A percentile compares a stretch with the other conserved stretches of the same genome.
These are phyloP conservation scores for Cylindrodendrum hubeiense DNA, from an alignment of 2,329 filamentous ascomycete species.

Conservation along the genomic window DNA sequence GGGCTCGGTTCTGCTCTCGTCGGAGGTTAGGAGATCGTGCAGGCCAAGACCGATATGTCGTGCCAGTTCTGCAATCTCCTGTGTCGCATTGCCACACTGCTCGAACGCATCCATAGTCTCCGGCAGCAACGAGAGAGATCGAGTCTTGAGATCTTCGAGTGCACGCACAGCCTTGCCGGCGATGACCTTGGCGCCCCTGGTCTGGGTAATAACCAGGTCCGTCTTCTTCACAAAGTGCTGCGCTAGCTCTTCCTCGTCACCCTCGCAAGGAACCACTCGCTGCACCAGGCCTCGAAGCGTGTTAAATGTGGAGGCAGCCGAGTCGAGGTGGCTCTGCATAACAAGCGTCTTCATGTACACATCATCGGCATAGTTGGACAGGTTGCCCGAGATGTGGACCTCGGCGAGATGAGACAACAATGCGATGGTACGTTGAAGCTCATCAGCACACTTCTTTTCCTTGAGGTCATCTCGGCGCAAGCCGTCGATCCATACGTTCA, in stretches of 20 bases:
- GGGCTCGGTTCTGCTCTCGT: constrained; percentile 78
- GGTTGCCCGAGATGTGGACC: constrained; percentile 77
- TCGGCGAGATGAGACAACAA: constrained; percentile 89
- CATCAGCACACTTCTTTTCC: constrained; percentile 83
- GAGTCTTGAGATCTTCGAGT: constrained; percentile 80
- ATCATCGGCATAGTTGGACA: constrained; percentile 82
- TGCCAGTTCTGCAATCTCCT: constrained; percentile 74
- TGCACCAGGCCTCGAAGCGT: constrained; percentile 76
- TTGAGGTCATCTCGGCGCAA: constrained; percentile 87
- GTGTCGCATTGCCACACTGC: constrained; percentile 73
- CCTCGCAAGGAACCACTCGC: constrained; percentile 65
- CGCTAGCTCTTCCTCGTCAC: constrained; percentile 72
- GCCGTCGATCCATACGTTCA: constrained; percentile 90
- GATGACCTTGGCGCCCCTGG: constrained; percentile 86
- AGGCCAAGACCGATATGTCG: constrained; percentile 76
- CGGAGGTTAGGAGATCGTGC: constrained; percentile 71
- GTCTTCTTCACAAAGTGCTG: constrained; percentile 77
- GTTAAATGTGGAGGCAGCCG: constrained; percentile 75
- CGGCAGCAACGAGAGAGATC: constrained; percentile 79
- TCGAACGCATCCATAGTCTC: constrained; percentile 79
- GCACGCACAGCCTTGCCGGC: constrained; percentile 82
- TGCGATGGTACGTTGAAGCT: constrained; percentile 86
- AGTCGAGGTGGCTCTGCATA: constrained; percentile 86
- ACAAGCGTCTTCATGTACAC: constrained; percentile 81
- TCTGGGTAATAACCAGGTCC: constrained; percentile 79